These are phyloP conservation scores for Basidioascus undulatus DNA, from an alignment of 768 basidiomycete genomes.

Conservation along the genomic window DNA sequence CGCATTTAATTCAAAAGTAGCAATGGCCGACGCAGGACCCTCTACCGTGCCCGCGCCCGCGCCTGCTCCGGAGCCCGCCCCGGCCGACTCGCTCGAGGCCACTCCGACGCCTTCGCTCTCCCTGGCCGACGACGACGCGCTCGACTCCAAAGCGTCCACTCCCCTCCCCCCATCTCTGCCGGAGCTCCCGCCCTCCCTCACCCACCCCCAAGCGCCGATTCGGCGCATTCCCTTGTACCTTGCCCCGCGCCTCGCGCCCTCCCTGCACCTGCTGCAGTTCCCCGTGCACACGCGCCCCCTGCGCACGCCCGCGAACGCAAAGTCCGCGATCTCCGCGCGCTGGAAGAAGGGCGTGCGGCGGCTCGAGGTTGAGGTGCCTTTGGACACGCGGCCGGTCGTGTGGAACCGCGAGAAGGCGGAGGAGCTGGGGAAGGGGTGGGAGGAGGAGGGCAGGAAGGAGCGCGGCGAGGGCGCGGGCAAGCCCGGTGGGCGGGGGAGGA, in stretches of 20 bases:
- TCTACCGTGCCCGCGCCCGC: conserved; percentile 6
- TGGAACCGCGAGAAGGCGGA: conserved; percentile 12
- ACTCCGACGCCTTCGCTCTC: conserved; percentile 1
- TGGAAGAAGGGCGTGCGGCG: conserved; percentile 37
- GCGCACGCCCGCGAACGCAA: conserved; percentile 44
- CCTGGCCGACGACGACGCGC: not conserved
- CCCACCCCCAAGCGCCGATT: too few species aligned
- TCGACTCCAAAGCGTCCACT: not conserved
- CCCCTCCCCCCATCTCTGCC: too few species aligned
- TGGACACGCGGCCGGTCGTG: conserved; percentile 55
- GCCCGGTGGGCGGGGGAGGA: not conserved
- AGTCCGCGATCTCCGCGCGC: conserved; percentile 46
- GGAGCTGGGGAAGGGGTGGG: conserved; percentile 8
- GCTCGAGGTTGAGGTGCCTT: conserved; percentile 55
- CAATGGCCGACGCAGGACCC: too few species aligned
- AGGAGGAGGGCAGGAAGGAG: conserved; percentile 6
- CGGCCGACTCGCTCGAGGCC: conserved; percentile 2
- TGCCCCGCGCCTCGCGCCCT: conserved; percentile 34
- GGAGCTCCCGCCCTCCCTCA: too few species aligned
- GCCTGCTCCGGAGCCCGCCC: conserved; percentile 2
- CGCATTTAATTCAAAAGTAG: too few species aligned
- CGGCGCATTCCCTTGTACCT: conserved; percentile 43
- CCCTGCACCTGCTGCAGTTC: conserved; percentile 57
- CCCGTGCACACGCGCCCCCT: conserved; percentile 48
- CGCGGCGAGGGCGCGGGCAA: conserved; percentile 2